Conservation (phyloP, 2,329 filamentous ascomycete species). For the Saccharata proteae region DNA sequence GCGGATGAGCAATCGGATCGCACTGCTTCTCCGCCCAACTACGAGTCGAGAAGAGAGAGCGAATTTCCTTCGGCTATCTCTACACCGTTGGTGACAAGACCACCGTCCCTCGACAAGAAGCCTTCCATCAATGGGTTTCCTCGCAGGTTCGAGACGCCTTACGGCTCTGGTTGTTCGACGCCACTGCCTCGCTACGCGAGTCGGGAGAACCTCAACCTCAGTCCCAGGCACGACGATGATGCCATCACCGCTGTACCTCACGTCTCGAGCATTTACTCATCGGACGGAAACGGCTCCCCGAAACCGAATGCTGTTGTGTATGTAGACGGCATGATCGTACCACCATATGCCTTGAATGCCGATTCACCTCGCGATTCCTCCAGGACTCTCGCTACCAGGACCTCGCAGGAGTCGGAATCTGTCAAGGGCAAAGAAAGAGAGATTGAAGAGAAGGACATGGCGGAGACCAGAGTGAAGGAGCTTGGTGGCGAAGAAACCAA, state of each 20-base stretch:
- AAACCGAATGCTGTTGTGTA: constrained; percentile 7
- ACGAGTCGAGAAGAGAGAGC: constrained; percentile 5
- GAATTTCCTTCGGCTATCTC: constrained; percentile 3
- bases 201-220: constrained; percentile 3
- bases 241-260: constrained; percentile 5
- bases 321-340: constrained; percentile 1
- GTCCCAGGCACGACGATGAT: constrained; percentile 5
- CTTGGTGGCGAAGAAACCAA: constrained; percentile 3
- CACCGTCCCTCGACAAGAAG: constrained; percentile 6
- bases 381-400: constrained; percentile 5
- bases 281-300: constrained; percentile 5
- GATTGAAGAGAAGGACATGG: constrained; percentile 3
- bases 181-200: constrained; percentile 7
- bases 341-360: constrained; percentile 3
- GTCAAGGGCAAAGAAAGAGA: constrained; percentile 6
- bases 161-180: constrained; percentile 7
- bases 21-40: constrained; percentile 3
- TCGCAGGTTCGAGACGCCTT: constrained; percentile 6
- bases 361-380: constrained; percentile 6
- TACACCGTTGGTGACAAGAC: constrained; percentile 6
- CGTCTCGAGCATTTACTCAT: not conserved
- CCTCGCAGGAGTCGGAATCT: constrained; percentile 2
- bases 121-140: constrained; percentile 3
- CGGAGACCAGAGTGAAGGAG: constrained; percentile 3
- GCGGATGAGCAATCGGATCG: constrained; percentile 1